Evolutionary conservation across 2,329 filamentous ascomycete species (phyloP), one percentile per base, ranked within the genome.

Genomic region (Diaporthe ilicicola): DNA sequence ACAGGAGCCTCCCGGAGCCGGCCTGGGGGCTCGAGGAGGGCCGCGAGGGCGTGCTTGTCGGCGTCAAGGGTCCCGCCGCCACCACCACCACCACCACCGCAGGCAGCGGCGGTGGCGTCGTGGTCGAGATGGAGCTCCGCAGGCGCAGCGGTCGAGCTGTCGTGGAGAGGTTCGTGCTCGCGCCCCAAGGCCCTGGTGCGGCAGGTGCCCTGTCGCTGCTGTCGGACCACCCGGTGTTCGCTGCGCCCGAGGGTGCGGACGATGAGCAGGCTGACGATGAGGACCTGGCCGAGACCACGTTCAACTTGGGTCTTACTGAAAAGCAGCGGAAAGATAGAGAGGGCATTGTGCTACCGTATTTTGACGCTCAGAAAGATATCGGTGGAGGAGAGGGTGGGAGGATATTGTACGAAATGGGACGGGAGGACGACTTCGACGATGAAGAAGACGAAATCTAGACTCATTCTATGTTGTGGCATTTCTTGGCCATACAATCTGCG

Each of bases 391-490:
- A 97, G 77, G 95, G 96, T 5, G 96, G 96, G 0, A 88, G 95
- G 72, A 99, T 99, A 74, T 79, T 99, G 77, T 99, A 99, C 80
- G 95, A 98, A 76, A 97, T 98, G 93, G 95, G 95, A 1, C 89
- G 91, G 73, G 96, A 98, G 83, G 96, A 99, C 81, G 94, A 98
- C 79, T 98, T 98, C 70, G 80, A 82, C 71, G 80, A 82, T 29
- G 80, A 82, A 70, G 80, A 98, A 77, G 95, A 98, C 82, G 95
- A 98, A 82, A 94, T 95, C 75, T 95, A 82, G 24, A 17, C n/a
- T 12, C 10, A 15, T 5, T 32, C 29, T 8, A n/a, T 7, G 80
- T 74, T 65, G 62, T 73, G n/a, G 8, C n/a, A 7, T 4, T 9
- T 3, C 9, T 17, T 19, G 17, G n/a, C n/a, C n/a, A 42, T 10